phyloP scores from a whole-genome alignment of 108 stramenopile genomes.

The Conticribra guillardii region DNA sequence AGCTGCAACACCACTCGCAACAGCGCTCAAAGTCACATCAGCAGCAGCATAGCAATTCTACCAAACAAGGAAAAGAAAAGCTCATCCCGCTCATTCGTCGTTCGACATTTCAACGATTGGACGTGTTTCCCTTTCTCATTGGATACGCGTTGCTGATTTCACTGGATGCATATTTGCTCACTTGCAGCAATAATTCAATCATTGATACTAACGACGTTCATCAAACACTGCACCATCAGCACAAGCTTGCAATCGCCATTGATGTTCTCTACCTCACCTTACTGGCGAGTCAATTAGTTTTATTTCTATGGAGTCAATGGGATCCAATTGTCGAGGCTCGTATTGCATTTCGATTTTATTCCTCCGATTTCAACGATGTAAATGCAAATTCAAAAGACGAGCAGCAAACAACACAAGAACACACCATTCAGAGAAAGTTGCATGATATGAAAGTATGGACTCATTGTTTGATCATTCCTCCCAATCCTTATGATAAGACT shows the following conservation, averaged over 20 bases:
- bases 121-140: conserved; percentile 60
- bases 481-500: conserved; percentile 8
- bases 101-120: conserved; percentile 49
- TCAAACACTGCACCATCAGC: not conserved
- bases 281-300: conserved; percentile 41
- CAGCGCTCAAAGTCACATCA: not conserved
- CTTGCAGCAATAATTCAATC: not conserved
- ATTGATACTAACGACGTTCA: not conserved
- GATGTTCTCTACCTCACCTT: conserved; percentile 32
- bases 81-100: conserved; percentile 53
- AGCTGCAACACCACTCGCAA: not conserved
- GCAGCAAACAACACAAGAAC: too few relatives aligned
- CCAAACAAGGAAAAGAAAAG: conserved; percentile 16
- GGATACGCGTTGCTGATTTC: conserved; percentile 48
- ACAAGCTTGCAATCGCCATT: conserved; percentile 10
- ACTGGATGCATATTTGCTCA: conserved; percentile 19
- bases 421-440: conserved; percentile 2
- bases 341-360: conserved; percentile 19
- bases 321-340: conserved; percentile 50
- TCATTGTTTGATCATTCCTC: conserved; percentile 50
- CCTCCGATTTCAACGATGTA: not conserved
- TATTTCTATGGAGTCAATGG: conserved; percentile 54
- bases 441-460: conserved; percentile 39
- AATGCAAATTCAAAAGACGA: too few relatives aligned
- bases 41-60: not conserved